Evolutionary conservation across 345 rosid species (phyloP).

Genomic region (Adansonia digitata): DNA sequence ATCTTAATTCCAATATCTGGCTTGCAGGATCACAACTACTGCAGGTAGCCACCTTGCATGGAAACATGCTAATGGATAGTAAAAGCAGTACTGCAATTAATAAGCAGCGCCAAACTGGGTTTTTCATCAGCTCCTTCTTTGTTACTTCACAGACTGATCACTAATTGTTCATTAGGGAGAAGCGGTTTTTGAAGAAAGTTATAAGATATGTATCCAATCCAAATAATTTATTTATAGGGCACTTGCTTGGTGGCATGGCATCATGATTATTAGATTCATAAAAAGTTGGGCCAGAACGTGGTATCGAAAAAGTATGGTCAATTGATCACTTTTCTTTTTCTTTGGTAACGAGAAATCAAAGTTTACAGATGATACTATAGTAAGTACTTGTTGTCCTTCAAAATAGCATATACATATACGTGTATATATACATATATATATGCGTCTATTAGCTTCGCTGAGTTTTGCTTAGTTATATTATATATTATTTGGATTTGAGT

Average conservation of each 20-base stretch:
- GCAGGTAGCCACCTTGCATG: background rate
- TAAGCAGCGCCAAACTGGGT: background rate
- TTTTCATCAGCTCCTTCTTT: conserved; percentile 5
- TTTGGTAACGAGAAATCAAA: background rate
- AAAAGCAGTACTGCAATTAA: background rate
- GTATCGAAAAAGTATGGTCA: background rate
- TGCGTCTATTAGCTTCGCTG: too few species aligned
- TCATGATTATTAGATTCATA: too few species aligned
- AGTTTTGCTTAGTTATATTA: too few species aligned
- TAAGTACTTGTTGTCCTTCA: background rate
- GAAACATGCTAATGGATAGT: background rate
- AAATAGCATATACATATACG: background rate
- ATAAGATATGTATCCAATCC: too few species aligned
- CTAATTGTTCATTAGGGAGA: too few species aligned
- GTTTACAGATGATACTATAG: background rate
- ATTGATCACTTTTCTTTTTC: background rate
- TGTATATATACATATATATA: too few species aligned
- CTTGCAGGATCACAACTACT: background rate
- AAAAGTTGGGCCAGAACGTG: too few species aligned
- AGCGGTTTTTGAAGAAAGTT: too few species aligned
- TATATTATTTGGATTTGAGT: too few species aligned
- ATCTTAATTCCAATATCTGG: background rate
- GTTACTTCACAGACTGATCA: background rate
- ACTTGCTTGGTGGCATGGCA: too few species aligned
- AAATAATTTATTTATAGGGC: too few species aligned